Evolutionary conservation across 129 eudicot species (phyloP).

Genomic region (Heracleum sosnowskyi): DNA sequence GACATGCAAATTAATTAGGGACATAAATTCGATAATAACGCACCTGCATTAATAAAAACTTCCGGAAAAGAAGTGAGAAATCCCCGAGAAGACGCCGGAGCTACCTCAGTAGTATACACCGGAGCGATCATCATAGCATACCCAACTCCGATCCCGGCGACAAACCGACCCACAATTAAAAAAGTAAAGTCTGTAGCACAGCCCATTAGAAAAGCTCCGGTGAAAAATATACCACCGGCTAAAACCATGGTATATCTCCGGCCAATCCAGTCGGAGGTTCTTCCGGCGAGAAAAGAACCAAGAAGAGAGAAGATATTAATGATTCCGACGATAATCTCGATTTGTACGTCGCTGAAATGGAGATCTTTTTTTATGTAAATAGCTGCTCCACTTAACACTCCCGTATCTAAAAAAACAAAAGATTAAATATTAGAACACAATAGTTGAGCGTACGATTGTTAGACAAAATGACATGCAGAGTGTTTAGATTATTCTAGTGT

Average conservation of each 20-base stretch:
- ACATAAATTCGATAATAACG: neutral
- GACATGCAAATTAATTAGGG: neutral
- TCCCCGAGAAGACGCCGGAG: conserved; percentile 25
- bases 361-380: conserved; percentile 19
- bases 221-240: conserved; percentile 23
- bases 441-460: no score
- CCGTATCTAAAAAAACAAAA: conserved; percentile 9
- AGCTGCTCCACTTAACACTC: conserved; percentile 30
- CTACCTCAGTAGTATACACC: conserved; percentile 27
- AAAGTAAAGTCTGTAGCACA: conserved; percentile 26
- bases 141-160: conserved; percentile 31
- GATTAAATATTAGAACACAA: neutral
- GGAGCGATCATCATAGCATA: conserved; percentile 28
- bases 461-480: no score
- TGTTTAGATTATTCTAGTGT: no score
- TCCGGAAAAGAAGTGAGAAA: conserved; percentile 28
- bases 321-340: conserved; percentile 24
- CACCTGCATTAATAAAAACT: conserved; percentile 23
- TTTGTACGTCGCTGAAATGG: conserved; percentile 10
- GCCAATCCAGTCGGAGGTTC: conserved; percentile 30
- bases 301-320: conserved; percentile 23
- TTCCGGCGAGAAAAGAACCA: conserved; percentile 28
- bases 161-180: conserved; percentile 16
- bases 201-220: conserved; percentile 26
- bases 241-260: conserved; percentile 27